These are phyloP conservation scores for Wickerhamiella sergipiensis DNA, from an alignment of 805 yeast species.

Conservation along the genomic window DNA sequence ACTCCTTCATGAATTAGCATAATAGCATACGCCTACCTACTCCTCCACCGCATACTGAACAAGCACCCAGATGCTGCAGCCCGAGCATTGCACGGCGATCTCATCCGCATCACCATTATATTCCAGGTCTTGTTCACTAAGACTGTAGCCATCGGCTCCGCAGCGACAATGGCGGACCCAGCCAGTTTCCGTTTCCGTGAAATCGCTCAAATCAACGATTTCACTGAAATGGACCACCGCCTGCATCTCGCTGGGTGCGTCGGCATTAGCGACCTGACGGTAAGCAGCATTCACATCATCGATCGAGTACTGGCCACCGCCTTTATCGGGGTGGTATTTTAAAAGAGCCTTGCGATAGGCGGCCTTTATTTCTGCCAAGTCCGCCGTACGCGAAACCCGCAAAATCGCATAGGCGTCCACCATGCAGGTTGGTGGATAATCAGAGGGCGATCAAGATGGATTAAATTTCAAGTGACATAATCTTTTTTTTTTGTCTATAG, in stretches of 20 bases:
- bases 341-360: conserved; percentile 56
- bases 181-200: conserved; percentile 22
- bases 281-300: conserved; percentile 53
- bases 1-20: no score
- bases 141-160: conserved; percentile 40
- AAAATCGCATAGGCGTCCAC: conserved; percentile 42
- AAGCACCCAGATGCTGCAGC: conserved; percentile 78
- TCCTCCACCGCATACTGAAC: conserved; percentile 38
- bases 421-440: neutral
- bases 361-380: conserved; percentile 33
- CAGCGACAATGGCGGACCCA: conserved; percentile 26
- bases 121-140: conserved; percentile 50
- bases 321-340: conserved; percentile 68
- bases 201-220: conserved; percentile 40
- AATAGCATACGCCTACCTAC: no score
- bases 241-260: conserved; percentile 36
- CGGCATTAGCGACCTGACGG: conserved; percentile 36
- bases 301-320: conserved; percentile 18
- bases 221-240: conserved; percentile 56
- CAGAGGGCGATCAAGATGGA: no score
- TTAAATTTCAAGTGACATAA: neutral
- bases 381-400: conserved; percentile 30
- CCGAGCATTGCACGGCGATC: conserved; percentile 62
- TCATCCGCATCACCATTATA: conserved; percentile 43
- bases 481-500: neutral